These are phyloP conservation scores for Fusarium albidum DNA, from an alignment of 2,329 filamentous ascomycete genomes.

Conservation along the genomic window DNA sequence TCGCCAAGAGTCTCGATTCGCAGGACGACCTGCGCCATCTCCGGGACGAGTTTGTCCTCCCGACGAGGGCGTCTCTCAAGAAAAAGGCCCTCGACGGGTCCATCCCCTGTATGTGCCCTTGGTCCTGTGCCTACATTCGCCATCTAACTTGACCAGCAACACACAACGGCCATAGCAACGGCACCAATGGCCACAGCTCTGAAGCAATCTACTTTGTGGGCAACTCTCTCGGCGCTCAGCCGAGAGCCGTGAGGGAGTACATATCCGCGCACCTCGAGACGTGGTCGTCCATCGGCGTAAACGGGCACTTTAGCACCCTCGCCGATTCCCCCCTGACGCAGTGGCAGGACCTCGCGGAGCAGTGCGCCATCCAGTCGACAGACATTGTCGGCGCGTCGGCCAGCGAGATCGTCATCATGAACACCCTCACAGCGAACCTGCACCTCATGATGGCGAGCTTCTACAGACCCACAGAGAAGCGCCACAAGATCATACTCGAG, in stretches of 20 bases:
- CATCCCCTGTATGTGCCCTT: constrained; percentile 47
- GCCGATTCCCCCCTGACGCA: constrained; percentile 72
- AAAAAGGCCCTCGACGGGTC: constrained; percentile 64
- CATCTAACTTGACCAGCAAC: background rate
- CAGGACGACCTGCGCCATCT: constrained; percentile 68
- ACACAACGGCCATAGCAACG: constrained; percentile 16
- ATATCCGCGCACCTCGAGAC: constrained; percentile 79
- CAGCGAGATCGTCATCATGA: constrained; percentile 86
- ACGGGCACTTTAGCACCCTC: constrained; percentile 79
- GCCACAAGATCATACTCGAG: constrained; percentile 86
- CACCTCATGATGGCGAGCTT: constrained; percentile 87
- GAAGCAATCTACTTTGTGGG: constrained; percentile 81
- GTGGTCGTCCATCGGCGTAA: constrained; percentile 85
- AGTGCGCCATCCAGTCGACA: constrained; percentile 73
- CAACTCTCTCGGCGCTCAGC: constrained; percentile 88
- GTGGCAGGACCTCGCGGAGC: constrained; percentile 83
- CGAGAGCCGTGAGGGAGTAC: constrained; percentile 70
- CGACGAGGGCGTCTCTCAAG: constrained; percentile 75
- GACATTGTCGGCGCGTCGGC: constrained; percentile 77
- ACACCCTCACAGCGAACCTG: constrained; percentile 82
- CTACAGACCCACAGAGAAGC: constrained; percentile 71
- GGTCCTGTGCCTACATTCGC: background rate
- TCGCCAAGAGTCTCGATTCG: constrained; percentile 62
- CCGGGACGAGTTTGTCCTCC: constrained; percentile 78
- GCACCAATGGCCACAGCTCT: constrained; percentile 32